Evolutionary conservation across 352 stramenopile species (phyloP), one percentile per base, ranked within the genome.

Genomic region (Poterioochromonas sp.): DNA sequence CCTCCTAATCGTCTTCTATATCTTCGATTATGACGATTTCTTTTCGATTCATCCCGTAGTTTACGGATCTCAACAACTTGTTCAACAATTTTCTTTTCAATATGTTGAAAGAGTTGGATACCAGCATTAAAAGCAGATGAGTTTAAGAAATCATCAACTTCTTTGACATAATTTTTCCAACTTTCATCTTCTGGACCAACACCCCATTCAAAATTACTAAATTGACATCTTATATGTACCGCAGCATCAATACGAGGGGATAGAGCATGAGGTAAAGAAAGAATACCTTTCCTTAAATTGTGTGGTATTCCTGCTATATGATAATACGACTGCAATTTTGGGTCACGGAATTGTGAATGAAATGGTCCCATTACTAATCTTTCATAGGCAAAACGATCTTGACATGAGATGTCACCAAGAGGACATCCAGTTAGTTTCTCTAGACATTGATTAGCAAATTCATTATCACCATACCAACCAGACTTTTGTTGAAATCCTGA

Each of bases 161-260:
- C 47, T 26, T 58, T 58, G 15, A 26, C 15, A 26, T 58, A 26
- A 15, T 58, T 15, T 26, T 15, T 15, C 47, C 47, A 58, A 26
- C 15, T 15, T 15, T 26, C 26, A 26, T 58, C 47, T 26, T 58
- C 15, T 26, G 47, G 47, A 15, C 47, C 58, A 5, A 68, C 29
- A 8, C 12, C 26, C 5, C 26, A 35, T 26, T 68, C 58, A 39
- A 68, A 68, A 39, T 68, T 15, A 39, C 58, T 5, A 39, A 68
- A 68, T 39, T 68, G 58, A 39, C 29, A 37, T 32, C 58, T 5
- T 39, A 68, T 15, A 39, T 68, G 58, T 39, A 68, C 58, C 58
- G 58, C 58, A 5, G 29, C 29, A 39, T 68, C 58, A 18, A 68
- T 15, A 15, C 58, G 58, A 32, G 58, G 58, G 5, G 29, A 5